Evolutionary conservation across 176 grass and related monocot genomes (phyloP).

Genomic region (Dendrocalamus sinicus): DNA sequence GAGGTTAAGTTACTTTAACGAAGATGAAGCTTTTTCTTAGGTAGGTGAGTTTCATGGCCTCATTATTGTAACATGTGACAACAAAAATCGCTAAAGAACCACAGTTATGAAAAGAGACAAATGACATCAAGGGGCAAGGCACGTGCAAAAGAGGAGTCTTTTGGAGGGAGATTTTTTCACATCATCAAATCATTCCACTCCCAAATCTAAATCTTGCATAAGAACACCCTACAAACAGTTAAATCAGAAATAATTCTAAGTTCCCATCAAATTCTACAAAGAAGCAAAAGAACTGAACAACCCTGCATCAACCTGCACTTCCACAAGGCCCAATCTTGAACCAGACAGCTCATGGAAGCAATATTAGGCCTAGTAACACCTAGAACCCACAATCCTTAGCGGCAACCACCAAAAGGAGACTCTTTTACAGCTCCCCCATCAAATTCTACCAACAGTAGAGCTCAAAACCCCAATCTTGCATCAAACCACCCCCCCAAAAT

Average conservation of each 20-base stretch:
- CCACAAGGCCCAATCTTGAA: conserved; percentile 10
- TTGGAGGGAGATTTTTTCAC: not conserved
- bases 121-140: not conserved
- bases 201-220: not conserved
- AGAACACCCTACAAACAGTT: not conserved
- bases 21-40: not conserved
- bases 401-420: not conserved
- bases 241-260: not conserved
- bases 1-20: not conserved
- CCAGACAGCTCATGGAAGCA: not conserved
- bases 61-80: not conserved
- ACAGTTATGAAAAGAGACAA: conserved; percentile 15
- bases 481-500: not conserved
- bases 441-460: not conserved
- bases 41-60: not conserved
- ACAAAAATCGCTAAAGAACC: not conserved
- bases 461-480: conserved; percentile 14
- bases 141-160: not conserved
- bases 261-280: not conserved
- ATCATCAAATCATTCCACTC: not conserved
- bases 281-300: not conserved
- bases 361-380: conserved; percentile 12
- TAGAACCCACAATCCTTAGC: not conserved
- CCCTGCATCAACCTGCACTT: not conserved
- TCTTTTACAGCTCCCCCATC: not conserved